Evolutionary conservation across 2,329 filamentous ascomycete species (phyloP), one percentile per base, ranked within the genome.

Genomic region (Rasamsonia emersonii): DNA sequence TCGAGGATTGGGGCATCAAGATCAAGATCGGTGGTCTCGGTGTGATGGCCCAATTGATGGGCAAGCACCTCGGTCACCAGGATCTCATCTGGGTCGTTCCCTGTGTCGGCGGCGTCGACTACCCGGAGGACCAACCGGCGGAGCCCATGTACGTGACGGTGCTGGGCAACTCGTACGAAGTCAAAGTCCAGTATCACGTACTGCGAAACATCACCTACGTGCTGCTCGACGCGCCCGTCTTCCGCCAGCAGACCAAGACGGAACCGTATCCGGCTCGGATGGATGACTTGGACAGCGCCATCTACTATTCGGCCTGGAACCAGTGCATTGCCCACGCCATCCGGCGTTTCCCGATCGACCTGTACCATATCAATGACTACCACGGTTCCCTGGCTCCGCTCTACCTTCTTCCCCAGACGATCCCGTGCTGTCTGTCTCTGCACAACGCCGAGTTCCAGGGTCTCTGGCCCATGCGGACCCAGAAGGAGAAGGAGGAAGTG

Each of bases 391-490:
- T 75, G 9, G 77, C 77, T 24, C 76, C 77, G 2, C 62, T 81
- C 1, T 78, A 82, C 48, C 63, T 80, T 13, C 64, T 82, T 2
- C 77, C 77, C 1, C 58, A 71, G 40, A 75, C 72, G 0, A 67
- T 80, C 24, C 76, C 76, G 2, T 67, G 69, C 40, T 77, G 73
- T 43, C 56, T 81, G 6, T 79, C 76, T 1, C 69, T 81, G 9
- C 77, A 81, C 52, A 81, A 81, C 41, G 77, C 77, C 30, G 77
- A 81, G 42, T 81, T 81, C 44, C 77, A 81, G 50, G 77, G 77
- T 30, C 59, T 80, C 14, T 81, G 77, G 77, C 74, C 75, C 0
- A 78, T 81, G 69, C 64, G 77, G 7, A 76, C 69, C 6, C 63
- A 69, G 5, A 67, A 72, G 26, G 77, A 81, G 43, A 66, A 68